Percentiles rank a stretch among this genome's conserved stretches.
Evolutionary conservation across 2,329 filamentous ascomycete genomes (phyloP).

Genomic region (Sporothrix mexicana): DNA sequence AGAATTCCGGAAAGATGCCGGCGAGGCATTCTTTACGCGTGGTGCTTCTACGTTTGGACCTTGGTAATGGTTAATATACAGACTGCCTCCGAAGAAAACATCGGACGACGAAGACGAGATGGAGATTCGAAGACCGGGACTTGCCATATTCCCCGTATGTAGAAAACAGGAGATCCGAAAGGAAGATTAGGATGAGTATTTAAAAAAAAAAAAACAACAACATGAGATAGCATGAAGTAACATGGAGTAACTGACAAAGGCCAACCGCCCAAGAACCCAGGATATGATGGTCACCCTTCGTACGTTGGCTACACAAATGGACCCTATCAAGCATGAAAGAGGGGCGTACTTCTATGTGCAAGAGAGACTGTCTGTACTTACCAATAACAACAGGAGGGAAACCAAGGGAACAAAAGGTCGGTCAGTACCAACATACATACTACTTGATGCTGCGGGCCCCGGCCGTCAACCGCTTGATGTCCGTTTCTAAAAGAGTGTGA

Average conservation of each 20-base stretch:
- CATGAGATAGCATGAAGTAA: too few species aligned
- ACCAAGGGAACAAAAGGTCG: not conserved
- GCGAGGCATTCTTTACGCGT: conserved; percentile 2
- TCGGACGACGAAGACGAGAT: not conserved
- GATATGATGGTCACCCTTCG: not conserved
- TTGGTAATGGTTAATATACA: too few species aligned
- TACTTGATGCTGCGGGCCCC: too few species aligned
- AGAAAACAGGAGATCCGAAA: too few species aligned
- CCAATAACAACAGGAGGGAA: not conserved
- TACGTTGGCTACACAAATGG: conserved; percentile 3
- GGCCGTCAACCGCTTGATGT: too few species aligned
- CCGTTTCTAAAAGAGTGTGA: too few species aligned
- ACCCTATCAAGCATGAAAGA: not conserved
- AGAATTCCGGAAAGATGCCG: not conserved
- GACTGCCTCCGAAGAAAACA: not conserved
- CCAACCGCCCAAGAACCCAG: too few species aligned
- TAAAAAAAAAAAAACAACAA: too few species aligned
- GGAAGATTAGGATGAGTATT: too few species aligned
- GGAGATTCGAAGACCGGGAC: not conserved
- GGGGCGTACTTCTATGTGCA: not conserved
- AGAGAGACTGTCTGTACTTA: not conserved
- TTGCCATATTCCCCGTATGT: too few species aligned
- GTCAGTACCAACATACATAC: not conserved
- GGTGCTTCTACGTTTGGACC: not conserved
- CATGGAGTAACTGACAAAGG: too few species aligned